These are phyloP conservation scores for Nemania abortiva DNA, from an alignment of 2,329 filamentous ascomycete genomes.

Conservation along the genomic window DNA sequence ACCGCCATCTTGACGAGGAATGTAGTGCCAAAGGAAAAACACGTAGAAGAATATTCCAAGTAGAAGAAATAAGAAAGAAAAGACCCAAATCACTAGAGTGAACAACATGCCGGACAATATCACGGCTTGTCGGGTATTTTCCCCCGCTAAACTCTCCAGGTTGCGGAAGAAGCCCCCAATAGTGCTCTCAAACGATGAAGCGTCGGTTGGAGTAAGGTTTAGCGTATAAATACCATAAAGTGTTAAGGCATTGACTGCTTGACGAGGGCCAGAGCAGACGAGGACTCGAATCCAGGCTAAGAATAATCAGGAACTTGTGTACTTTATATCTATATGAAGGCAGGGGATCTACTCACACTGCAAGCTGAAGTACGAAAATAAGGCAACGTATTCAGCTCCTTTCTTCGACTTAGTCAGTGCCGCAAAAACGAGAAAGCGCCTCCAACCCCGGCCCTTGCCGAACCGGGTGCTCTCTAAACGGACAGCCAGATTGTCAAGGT, in stretches of 20 bases:
- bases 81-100: slow-evolving; percentile 88
- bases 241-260: slow-evolving; percentile 90
- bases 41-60: slow-evolving; percentile 83
- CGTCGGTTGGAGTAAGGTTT: slow-evolving; percentile 73
- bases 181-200: slow-evolving; percentile 68
- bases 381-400: slow-evolving; percentile 87
- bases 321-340: neutral
- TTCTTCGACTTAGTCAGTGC: slow-evolving; percentile 92
- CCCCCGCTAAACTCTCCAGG: slow-evolving; percentile 76
- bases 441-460: slow-evolving; percentile 82
- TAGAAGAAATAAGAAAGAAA: slow-evolving; percentile 81
- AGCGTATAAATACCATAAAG: slow-evolving; percentile 85
- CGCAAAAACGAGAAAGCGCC: slow-evolving; percentile 91
- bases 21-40: slow-evolving; percentile 92
- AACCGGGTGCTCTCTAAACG: slow-evolving; percentile 85
- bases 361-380: slow-evolving; percentile 89
- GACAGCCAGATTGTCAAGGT: slow-evolving; percentile 87
- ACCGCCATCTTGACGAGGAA: slow-evolving; percentile 83
- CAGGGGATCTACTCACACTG: slow-evolving; percentile 62
- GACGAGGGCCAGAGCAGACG: slow-evolving; percentile 90
- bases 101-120: slow-evolving; percentile 93
- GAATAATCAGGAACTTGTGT: slow-evolving; percentile 39
- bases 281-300: slow-evolving; percentile 88
- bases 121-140: slow-evolving; percentile 82
- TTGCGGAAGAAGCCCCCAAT: slow-evolving; percentile 86